A percentile compares a stretch with the other conserved stretches of the same genome.
Evolutionary conservation across 2,329 filamentous ascomycete species (phyloP).

Genomic region (Xylariaceae sp.): DNA sequence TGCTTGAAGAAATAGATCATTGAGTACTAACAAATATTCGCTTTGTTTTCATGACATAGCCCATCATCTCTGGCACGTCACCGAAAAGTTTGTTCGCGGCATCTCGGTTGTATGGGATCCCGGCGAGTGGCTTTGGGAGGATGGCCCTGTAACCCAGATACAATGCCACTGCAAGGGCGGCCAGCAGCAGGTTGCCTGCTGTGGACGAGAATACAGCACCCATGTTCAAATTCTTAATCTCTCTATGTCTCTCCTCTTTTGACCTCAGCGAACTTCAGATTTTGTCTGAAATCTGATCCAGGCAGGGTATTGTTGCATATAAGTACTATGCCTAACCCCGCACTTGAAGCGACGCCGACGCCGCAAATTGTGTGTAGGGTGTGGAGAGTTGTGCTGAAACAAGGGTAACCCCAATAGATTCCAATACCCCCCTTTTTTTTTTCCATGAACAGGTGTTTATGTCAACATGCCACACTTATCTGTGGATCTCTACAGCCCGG

Average conservation of each 20-base stretch:
- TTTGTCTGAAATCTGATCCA: no score
- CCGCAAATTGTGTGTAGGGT: no score
- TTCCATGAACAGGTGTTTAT: no score
- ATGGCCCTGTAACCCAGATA: constrained; percentile 19
- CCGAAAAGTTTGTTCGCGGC: constrained; percentile 37
- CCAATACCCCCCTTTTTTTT: no score
- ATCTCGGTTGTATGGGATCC: constrained; percentile 42
- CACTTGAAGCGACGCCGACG: no score
- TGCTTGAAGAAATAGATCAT: not conserved
- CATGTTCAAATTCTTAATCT: no score
- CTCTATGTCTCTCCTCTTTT: not conserved
- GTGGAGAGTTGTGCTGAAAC: no score
- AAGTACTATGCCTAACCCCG: no score
- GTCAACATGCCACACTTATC: no score
- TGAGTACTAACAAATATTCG: constrained; percentile 26
- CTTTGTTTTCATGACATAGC: constrained; percentile 32
- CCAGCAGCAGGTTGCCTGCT: not conserved
- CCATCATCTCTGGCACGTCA: constrained; percentile 39
- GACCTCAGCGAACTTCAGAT: not conserved
- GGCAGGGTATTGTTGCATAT: no score
- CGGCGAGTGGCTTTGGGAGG: constrained; percentile 41
- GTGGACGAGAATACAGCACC: not conserved
- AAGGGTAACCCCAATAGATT: no score
- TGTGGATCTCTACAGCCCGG: no score
- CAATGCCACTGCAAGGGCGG: constrained; percentile 2